These are phyloP conservation scores for Cadophora sp. DNA, from an alignment of 2,329 filamentous ascomycete genomes.

Conservation along the genomic window DNA sequence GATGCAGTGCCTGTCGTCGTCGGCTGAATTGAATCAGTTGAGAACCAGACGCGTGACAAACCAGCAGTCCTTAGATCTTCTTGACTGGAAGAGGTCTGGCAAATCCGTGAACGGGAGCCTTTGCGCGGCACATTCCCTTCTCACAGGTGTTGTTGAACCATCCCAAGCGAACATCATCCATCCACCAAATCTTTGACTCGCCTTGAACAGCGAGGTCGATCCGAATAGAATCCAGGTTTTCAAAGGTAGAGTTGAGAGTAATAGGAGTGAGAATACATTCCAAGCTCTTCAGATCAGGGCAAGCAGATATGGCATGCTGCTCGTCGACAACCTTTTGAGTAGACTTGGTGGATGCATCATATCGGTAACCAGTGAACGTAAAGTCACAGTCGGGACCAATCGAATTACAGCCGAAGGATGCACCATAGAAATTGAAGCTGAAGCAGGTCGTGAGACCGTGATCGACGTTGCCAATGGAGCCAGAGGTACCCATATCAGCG, in stretches of 20 bases:
- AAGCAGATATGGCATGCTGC: slow-evolving; percentile 41
- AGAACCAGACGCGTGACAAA: not conserved
- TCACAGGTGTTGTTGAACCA: slow-evolving; percentile 53
- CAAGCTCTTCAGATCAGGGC: slow-evolving; percentile 33
- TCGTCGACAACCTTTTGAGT: slow-evolving; percentile 39
- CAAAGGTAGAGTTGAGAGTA: slow-evolving; percentile 40
- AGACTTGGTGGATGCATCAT: slow-evolving; percentile 32
- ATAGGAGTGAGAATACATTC: slow-evolving; percentile 44
- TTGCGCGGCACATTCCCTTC: slow-evolving; percentile 47
- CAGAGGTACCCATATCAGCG: slow-evolving; percentile 40
- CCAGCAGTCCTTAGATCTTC: not conserved
- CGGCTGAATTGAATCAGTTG: not conserved
- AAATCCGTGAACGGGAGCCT: slow-evolving; percentile 30
- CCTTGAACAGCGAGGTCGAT: slow-evolving; percentile 50
- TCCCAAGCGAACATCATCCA: slow-evolving; percentile 52
- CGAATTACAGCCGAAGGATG: slow-evolving; percentile 49
- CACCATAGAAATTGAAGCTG: slow-evolving; percentile 45
- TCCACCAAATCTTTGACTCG: slow-evolving; percentile 52
- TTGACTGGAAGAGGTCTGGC: not conserved
- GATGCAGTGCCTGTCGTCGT: not conserved
- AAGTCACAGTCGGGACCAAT: slow-evolving; percentile 45
- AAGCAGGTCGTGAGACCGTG: slow-evolving; percentile 44
- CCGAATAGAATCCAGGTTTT: slow-evolving; percentile 48
- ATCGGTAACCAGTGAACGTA: slow-evolving; percentile 46
- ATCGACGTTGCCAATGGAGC: slow-evolving; percentile 40